These are phyloP conservation scores for Bruguiera parviflora DNA, from an alignment of 345 rosid species.

Conservation along the genomic window DNA sequence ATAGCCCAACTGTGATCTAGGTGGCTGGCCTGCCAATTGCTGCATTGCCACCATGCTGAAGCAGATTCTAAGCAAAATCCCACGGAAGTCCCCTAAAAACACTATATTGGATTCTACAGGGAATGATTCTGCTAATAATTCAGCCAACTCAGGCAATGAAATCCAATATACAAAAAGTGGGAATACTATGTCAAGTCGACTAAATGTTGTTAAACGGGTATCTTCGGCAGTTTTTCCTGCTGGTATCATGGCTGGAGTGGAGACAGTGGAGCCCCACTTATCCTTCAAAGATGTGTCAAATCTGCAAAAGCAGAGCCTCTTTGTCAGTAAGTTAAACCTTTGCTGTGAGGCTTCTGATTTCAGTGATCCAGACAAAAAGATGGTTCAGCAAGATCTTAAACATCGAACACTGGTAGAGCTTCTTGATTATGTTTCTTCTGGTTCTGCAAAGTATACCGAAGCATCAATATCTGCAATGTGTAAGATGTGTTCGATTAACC, in stretches of 20 bases:
- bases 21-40: constrained; percentile 26
- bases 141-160: constrained; percentile 37
- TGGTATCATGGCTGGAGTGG: constrained; percentile 63
- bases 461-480: constrained; percentile 56
- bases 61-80: constrained; percentile 73
- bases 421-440: constrained; percentile 65
- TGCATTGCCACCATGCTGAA: constrained; percentile 52
- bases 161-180: constrained; percentile 55
- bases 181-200: constrained; percentile 50
- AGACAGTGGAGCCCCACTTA: constrained; percentile 66
- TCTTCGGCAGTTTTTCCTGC: constrained; percentile 84
- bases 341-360: constrained; percentile 57
- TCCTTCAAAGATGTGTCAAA: constrained; percentile 72
- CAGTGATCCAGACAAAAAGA: constrained; percentile 45
- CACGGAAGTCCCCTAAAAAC: constrained; percentile 51
- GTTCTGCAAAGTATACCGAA: constrained; percentile 61
- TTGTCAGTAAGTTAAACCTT: constrained; percentile 64
- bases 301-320: constrained; percentile 64
- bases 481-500: constrained; percentile 57
- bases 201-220: constrained; percentile 73
- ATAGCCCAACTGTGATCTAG: constrained; percentile 12
- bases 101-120: constrained; percentile 43
- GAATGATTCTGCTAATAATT: constrained; percentile 39
- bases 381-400: constrained; percentile 51
- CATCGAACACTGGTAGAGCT: constrained; percentile 53